Evolutionary conservation across 208 protist species (phyloP).

Genomic region (Leishmania tarentolae): DNA sequence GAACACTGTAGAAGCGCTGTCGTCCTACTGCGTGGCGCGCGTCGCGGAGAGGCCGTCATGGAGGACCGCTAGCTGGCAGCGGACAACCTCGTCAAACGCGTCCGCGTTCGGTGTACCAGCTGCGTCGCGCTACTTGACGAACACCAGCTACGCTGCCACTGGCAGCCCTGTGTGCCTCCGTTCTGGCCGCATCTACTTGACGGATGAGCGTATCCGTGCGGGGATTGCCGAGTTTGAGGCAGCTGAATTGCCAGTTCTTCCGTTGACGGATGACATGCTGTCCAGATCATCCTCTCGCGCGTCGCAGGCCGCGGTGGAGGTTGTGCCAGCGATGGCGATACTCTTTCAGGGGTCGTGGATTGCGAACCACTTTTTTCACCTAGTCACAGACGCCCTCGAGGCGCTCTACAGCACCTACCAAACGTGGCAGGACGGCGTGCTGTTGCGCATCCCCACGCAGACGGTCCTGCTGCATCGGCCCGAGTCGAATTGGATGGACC

Average conservation of each 20-base stretch:
- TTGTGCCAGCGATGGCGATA: slow-evolving; percentile 34
- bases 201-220: slow-evolving; percentile 13
- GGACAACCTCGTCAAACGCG: background rate
- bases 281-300: background rate
- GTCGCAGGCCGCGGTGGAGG: background rate
- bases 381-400: slow-evolving; percentile 36
- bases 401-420: slow-evolving; percentile 21
- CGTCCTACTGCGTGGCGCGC: slow-evolving; percentile 19
- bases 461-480: slow-evolving; percentile 28
- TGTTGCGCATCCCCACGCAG: slow-evolving; percentile 26
- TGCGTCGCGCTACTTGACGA: background rate
- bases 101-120: slow-evolving; percentile 12
- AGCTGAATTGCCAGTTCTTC: slow-evolving; percentile 10
- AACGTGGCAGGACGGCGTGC: slow-evolving; percentile 22
- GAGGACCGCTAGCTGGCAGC: slow-evolving; percentile 3
- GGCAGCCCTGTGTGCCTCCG: slow-evolving; percentile 23
- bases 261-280: slow-evolving; percentile 18
- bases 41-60: slow-evolving; percentile 12
- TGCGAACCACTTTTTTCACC: slow-evolving; percentile 35
- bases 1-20: slow-evolving; percentile 10
- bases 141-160: slow-evolving; percentile 27
- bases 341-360: slow-evolving; percentile 25
- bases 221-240: slow-evolving; percentile 15
- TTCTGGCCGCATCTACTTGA: slow-evolving; percentile 16
- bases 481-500: slow-evolving; percentile 23